Percentiles rank a stretch among this genome's conserved stretches.
Conservation (phyloP, 1,284 basidiomycete genomes). For the Ganoderma sinense region DNA sequence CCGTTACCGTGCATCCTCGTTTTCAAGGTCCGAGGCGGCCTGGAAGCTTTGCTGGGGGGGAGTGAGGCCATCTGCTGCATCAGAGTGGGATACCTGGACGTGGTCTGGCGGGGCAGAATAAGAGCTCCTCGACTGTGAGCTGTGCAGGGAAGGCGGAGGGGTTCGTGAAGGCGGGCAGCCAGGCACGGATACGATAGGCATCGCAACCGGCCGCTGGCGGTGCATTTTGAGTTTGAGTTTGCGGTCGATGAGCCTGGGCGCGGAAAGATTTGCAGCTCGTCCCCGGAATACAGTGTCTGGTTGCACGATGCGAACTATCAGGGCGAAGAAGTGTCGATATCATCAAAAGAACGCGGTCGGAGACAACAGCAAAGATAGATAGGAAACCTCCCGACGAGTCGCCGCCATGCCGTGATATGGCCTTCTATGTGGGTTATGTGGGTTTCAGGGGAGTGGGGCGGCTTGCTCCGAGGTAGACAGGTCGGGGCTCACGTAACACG, state of each 20-base stretch:
- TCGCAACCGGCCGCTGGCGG: slow-evolving; percentile 7
- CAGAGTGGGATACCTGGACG: not conserved
- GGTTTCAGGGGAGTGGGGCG: slow-evolving; percentile 2
- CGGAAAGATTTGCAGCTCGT: slow-evolving; percentile 14
- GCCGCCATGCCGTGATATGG: not conserved
- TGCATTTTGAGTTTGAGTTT: slow-evolving; percentile 5
- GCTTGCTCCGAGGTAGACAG: not conserved
- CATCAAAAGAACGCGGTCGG: slow-evolving; percentile 23
- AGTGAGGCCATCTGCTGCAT: slow-evolving; percentile 4
- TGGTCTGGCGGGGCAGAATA: not conserved
- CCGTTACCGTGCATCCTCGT: slow-evolving; percentile 10
- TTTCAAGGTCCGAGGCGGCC: slow-evolving; percentile 6
- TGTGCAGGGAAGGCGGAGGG: not conserved
- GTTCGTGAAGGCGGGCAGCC: not conserved
- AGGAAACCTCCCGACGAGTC: slow-evolving; percentile 15
- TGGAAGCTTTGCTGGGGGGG: slow-evolving; percentile 2
- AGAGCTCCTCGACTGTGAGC: not conserved
- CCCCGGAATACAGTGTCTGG: not conserved
- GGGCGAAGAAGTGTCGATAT: slow-evolving; percentile 17
- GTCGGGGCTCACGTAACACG: slow-evolving; percentile 11
- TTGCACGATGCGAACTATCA: slow-evolving; percentile 25
- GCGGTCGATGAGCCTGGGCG: not conserved
- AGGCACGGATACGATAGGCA: slow-evolving; percentile 8
- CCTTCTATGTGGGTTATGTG: slow-evolving; percentile 9
- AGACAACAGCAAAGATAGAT: slow-evolving; percentile 32